phyloP scores from a whole-genome alignment of 2,329 filamentous ascomycete genomes.

The Aspergillus sp. region DNA sequence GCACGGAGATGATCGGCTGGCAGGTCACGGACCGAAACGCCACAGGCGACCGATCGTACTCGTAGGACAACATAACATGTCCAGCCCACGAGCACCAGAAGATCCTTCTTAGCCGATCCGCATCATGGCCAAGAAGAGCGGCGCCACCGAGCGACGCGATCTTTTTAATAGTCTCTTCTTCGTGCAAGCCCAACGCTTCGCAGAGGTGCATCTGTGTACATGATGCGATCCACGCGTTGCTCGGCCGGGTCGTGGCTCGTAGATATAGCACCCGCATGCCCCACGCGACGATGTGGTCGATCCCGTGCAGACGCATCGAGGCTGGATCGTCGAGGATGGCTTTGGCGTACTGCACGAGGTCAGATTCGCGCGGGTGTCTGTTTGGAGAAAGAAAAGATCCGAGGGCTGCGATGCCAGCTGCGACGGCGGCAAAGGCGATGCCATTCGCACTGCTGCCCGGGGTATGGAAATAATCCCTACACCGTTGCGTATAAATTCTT shows the following conservation, averaged over 20 bases:
- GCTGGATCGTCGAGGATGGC: conserved; percentile 37
- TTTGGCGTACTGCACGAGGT: conserved; percentile 38
- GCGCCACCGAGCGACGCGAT: conserved; percentile 31
- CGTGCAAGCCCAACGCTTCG: conserved; percentile 33
- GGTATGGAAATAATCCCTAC: conserved; percentile 31
- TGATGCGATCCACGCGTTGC: conserved; percentile 38
- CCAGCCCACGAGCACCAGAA: conserved; percentile 41
- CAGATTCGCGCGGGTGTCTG: conserved; percentile 31
- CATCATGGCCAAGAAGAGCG: conserved; percentile 32
- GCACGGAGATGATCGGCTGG: conserved; percentile 25
- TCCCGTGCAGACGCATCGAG: conserved; percentile 30
- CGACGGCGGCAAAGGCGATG: conserved; percentile 31
- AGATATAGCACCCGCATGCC: conserved; percentile 36
- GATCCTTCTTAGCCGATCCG: conserved; percentile 36
- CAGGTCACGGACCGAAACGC: conserved; percentile 30
- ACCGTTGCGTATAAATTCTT: conserved; percentile 33
- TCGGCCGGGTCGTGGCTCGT: conserved; percentile 36
- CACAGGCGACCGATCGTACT: conserved; percentile 37
- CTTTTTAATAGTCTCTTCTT: conserved; percentile 34
- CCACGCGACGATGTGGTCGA: conserved; percentile 38
- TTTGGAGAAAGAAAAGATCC: conserved; percentile 35
- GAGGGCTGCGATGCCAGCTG: conserved; percentile 33
- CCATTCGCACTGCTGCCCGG: conserved; percentile 14
- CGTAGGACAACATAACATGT: conserved; percentile 38
- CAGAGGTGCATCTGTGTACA: conserved; percentile 38